Evolutionary conservation across 2,329 filamentous ascomycete species (phyloP).

Genomic region (Colletotrichum lentis): DNA sequence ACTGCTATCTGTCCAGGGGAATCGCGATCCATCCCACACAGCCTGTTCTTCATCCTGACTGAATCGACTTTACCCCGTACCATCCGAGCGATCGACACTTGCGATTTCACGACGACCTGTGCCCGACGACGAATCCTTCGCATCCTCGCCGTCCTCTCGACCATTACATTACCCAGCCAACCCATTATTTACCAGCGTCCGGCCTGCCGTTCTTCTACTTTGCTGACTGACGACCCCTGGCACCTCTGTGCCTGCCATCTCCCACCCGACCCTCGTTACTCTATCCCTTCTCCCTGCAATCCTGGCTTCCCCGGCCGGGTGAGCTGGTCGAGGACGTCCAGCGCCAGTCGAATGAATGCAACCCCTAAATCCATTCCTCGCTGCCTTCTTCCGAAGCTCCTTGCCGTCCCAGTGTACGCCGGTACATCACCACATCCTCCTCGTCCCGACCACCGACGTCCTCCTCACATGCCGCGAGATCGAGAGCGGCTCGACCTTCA

Average conservation of each 20-base stretch:
- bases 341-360: slow-evolving; percentile 68
- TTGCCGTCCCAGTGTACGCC: slow-evolving; percentile 91
- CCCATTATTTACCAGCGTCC: background rate
- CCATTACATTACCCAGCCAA: background rate
- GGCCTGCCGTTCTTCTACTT: background rate
- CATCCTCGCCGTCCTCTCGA: slow-evolving; percentile 1
- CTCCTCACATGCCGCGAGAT: slow-evolving; percentile 87
- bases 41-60: slow-evolving; percentile 19
- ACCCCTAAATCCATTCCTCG: slow-evolving; percentile 97
- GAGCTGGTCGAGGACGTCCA: slow-evolving; percentile 37
- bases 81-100: background rate
- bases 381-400: slow-evolving; percentile 98
- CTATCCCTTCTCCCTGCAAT: slow-evolving; percentile 30
- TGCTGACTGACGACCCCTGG: slow-evolving; percentile 18
- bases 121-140: background rate
- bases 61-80: slow-evolving; percentile 1
- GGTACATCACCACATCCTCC: slow-evolving; percentile 88
- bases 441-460: slow-evolving; percentile 92
- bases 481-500: slow-evolving; percentile 79
- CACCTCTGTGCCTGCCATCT: slow-evolving; percentile 17
- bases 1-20: slow-evolving; percentile 33
- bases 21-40: slow-evolving; percentile 22
- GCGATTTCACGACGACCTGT: background rate
- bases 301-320: slow-evolving; percentile 37
- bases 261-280: slow-evolving; percentile 6